Conservation (phyloP, 2,329 filamentous ascomycete genomes). For the Aspergillus fumigatus region DNA sequence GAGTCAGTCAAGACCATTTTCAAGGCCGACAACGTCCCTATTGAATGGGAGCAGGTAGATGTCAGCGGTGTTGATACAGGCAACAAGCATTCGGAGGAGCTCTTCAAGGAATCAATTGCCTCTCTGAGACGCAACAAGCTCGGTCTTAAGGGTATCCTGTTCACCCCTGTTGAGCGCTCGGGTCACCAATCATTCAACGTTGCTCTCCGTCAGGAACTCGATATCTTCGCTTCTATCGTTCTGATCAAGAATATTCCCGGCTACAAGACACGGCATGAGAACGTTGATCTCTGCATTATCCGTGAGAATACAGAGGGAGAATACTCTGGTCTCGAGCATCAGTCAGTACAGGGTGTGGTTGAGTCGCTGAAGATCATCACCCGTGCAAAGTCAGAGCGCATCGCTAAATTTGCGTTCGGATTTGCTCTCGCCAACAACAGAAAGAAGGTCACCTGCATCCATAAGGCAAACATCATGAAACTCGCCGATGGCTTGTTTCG, state of each 20-base stretch:
- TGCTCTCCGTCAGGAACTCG: slow-evolving; percentile 95
- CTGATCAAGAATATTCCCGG: slow-evolving; percentile 99
- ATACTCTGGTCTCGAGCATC: slow-evolving; percentile 98
- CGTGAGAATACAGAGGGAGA: slow-evolving; percentile 99
- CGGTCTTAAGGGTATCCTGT: slow-evolving; percentile 96
- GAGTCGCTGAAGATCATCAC: slow-evolving; percentile 99
- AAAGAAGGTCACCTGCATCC: slow-evolving; percentile 99
- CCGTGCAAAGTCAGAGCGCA: slow-evolving; percentile 96
- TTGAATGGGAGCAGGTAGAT: slow-evolving; percentile 98
- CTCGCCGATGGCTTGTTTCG: slow-evolving; percentile 98
- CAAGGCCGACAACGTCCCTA: slow-evolving; percentile 98
- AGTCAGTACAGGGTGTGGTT: slow-evolving; percentile 92
- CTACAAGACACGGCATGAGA: slow-evolving; percentile 93
- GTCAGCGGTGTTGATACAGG: slow-evolving; percentile 85
- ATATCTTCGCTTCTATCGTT: slow-evolving; percentile 97
- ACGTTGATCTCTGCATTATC: slow-evolving; percentile 98
- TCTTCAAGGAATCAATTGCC: slow-evolving; percentile 91
- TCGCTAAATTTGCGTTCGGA: slow-evolving; percentile 96
- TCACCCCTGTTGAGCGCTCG: slow-evolving; percentile 93
- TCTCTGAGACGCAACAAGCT: slow-evolving; percentile 98
- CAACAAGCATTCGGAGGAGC: slow-evolving; percentile 82
- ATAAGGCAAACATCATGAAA: slow-evolving; percentile 99
- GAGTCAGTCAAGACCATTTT: slow-evolving; percentile 99
- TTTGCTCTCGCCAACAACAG: slow-evolving; percentile 98
- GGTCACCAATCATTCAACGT: slow-evolving; percentile 99